Base-by-base conservation (phyloP, 2,329 filamentous ascomycete genomes). In the Arthrinium puccinioides region DNA sequence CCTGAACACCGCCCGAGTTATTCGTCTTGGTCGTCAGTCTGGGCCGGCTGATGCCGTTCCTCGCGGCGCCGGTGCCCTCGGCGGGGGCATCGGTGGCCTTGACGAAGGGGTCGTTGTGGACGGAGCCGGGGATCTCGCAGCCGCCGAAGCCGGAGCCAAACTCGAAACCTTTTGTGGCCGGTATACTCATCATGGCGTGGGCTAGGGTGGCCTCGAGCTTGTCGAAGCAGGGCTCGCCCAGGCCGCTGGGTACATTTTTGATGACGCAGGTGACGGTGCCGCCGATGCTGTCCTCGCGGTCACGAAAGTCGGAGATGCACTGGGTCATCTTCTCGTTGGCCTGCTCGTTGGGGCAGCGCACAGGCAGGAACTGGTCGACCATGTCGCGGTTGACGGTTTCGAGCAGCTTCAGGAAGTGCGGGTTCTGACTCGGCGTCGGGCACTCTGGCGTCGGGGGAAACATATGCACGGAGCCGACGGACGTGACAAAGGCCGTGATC, bases 191-290 rank as follows among this genome's bases (percentile, higher is more conserved):
- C 86, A 98, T 97, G 34, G 86, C 92, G 56, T 97, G 90, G 19
- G 79, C 89, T 32, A 98, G 79, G 57, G 76, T 78, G 7, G 92
- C 92, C 69, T 98, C 89, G 30, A 97, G 73, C 70, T 97, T 97
- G 63, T 94, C 87, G 61, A 98, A 97, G 62, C 79, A 85, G 1
- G 90, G 92, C 71, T 97, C 92, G 42, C 92, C 92, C 3, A 97
- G 74, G 0, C 90, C 90, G 27, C 78, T 75, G 20, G 90, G 92
- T 7, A 79, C 78, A 54, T 94, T 90, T 46, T 85, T 78, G 55
- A 97, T 88, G 26, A 97, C 85, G 53, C 90, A 97, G 31, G 88
- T 95, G 14, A 97, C 88, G 10, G 87, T 94, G 43, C 92, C 92
- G 41, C 92, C 92, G 48, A 94, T 96, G 65, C 84, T 90, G 68